Evolutionary conservation across 2,329 filamentous ascomycete species (phyloP), one percentile per base, ranked within the genome.

Genomic region (Bipolaris cookei): DNA sequence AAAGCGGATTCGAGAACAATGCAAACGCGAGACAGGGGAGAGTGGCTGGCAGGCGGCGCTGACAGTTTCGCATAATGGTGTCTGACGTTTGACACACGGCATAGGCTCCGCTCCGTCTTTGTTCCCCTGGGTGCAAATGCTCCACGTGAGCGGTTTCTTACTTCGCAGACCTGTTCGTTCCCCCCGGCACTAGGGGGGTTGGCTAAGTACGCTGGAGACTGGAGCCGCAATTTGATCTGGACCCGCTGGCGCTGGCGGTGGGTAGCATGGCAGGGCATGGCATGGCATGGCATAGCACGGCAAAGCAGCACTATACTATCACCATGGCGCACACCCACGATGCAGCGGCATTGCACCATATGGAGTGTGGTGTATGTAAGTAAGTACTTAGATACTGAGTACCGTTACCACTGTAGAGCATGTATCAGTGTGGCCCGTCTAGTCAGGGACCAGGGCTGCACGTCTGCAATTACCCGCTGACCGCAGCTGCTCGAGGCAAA

Each of bases 361-460:
- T 30, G 28, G 28, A 30, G 28, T 30, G 28, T 30, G 28, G 28
- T 30, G 28, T 13, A 13, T 11, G 3, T 13, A 30, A 28, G 25
- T 13, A 30, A 11, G 28, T 30, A 30, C 10, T 13, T 30, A 10
- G 28, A 7, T 13, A 13, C 28, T 4, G 13, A 30, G 28, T 30
- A 30, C 10, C 28, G 28, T 13, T 30, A 13, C 28, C 13, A 30
- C 28, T 30, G 28, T 11, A 43, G 28, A 43, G 38, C 37, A 50
- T 7, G 39, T 50, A 55, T 49, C 38, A 47, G 55, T 10, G 48
- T 53, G 54, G 48, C 51, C 46, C 34, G 44, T 51, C 63, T 64
- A 67, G 62, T 64, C 66, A 67, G 66, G 64, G 54, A 67, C 64
- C 51, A 41, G 42, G 43, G 38, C 46, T 59, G 46, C 53, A 44